Evolutionary conservation across 2,329 filamentous ascomycete genomes (phyloP), one percentile per base, ranked within the genome.

Genomic region (Blastomyces percursus): DNA sequence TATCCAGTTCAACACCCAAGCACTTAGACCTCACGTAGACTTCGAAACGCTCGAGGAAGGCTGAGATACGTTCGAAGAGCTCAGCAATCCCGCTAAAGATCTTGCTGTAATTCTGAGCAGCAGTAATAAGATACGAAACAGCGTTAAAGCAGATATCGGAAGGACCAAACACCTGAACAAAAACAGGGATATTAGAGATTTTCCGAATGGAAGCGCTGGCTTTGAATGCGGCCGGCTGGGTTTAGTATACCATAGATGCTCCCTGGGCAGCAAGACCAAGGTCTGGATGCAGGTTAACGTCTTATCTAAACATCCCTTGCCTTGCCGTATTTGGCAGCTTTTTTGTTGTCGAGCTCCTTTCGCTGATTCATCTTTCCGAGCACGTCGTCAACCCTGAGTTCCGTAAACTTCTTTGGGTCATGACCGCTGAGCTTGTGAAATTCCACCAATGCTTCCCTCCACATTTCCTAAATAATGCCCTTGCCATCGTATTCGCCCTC

Each of bases 81-180:
- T 70, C 67, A 1, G 64, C 60, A 11, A 71, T 59, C 30, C 69
- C 69, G 57, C 67, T 68, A 57, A 71, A 72, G 21, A 72, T 71
- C 51, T 69, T 69, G 61, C 68, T 67, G 59, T 69, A 71, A 30
- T 69, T 70, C n/a, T 68, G 67, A 14, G 67, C 70, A 4, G 67
- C 65, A 4, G 62, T 61, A 44, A 72, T 68, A 8, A 72, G 67
- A 61, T 70, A 71, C 0, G 66, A 68, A 46, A 72, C 67, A 1
- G 71, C 71, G 61, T 70, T 71, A 63, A 72, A 71, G 62, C 70
- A 72, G 8, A 72, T 67, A 24, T 59, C 64, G 21, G 66, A 66
- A 0, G 71, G 71, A 16, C 66, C 69, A 62, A 72, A 72, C 4
- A 70, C 65, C 67, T 61, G 16, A 11, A n/a, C 7, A 24, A 19